Conservation (phyloP, 106 monocot genomes). For the Dactylorhiza incarnata region DNA sequence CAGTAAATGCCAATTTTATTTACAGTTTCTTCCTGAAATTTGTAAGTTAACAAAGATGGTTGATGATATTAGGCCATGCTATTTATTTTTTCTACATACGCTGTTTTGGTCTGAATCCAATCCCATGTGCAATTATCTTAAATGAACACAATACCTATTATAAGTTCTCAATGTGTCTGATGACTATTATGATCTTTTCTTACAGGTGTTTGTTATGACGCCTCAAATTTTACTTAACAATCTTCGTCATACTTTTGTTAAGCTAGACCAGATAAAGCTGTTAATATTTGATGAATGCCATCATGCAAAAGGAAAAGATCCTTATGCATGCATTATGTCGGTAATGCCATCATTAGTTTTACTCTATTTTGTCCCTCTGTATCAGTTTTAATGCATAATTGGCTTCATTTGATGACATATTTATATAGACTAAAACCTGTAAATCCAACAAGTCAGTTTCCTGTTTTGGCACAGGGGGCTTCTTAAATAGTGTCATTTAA, state of each 20-base stretch:
- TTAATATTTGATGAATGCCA: slow-evolving; percentile 75
- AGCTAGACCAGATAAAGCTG: slow-evolving; percentile 37
- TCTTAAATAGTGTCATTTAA: no score
- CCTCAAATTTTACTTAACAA: slow-evolving; percentile 56
- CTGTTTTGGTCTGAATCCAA: background rate
- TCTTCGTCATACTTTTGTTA: slow-evolving; percentile 41
- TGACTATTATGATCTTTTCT: background rate
- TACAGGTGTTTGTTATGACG: slow-evolving; percentile 68
- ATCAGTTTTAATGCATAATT: background rate
- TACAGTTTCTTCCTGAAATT: background rate
- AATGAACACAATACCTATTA: background rate
- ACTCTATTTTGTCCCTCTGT: background rate
- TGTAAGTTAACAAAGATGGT: background rate
- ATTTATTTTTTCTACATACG: background rate
- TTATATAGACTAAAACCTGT: background rate
- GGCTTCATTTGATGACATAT: background rate
- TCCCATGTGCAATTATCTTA: background rate
- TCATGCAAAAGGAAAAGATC: slow-evolving; percentile 41
- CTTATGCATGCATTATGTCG: slow-evolving; percentile 62
- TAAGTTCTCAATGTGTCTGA: slow-evolving; percentile 1
- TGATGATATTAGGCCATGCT: background rate
- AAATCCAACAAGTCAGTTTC: no score
- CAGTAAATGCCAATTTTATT: background rate
- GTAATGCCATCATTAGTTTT: slow-evolving; percentile 7
- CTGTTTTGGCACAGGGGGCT: no score